phyloP scores from a whole-genome alignment of 768 basidiomycete species.

The Holtermannia corniformis region DNA sequence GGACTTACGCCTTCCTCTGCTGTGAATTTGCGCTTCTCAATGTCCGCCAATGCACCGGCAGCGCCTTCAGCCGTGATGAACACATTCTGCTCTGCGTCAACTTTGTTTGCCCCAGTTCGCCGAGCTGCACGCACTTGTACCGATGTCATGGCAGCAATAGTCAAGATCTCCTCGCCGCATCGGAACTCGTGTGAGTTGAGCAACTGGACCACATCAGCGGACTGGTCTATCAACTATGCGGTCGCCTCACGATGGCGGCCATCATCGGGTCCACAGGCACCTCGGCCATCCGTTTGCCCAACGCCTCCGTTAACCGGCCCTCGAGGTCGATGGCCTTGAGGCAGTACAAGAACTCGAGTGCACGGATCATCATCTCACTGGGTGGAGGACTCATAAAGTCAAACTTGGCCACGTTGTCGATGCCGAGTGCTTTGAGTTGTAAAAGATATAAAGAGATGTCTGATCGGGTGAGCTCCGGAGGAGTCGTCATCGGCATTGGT shows the following conservation, averaged over 20 bases:
- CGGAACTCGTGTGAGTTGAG: slow-evolving; percentile 73
- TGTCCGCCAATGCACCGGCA: slow-evolving; percentile 72
- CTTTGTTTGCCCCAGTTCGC: not conserved
- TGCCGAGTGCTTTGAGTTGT: slow-evolving; percentile 87
- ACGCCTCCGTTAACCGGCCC: slow-evolving; percentile 62
- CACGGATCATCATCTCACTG: slow-evolving; percentile 70
- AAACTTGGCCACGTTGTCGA: slow-evolving; percentile 83
- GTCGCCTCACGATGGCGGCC: slow-evolving; percentile 71
- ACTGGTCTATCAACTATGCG: not conserved
- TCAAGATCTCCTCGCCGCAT: slow-evolving; percentile 91
- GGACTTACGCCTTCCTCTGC: slow-evolving; percentile 85
- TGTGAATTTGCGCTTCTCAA: slow-evolving; percentile 91
- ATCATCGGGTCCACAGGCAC: slow-evolving; percentile 86
- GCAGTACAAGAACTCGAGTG: slow-evolving; percentile 69
- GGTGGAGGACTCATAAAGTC: slow-evolving; percentile 90
- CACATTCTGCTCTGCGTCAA: slow-evolving; percentile 57
- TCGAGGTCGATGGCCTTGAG: slow-evolving; percentile 71
- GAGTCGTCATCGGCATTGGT: slow-evolving; percentile 56
- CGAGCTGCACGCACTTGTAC: slow-evolving; percentile 55
- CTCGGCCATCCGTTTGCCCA: slow-evolving; percentile 83
- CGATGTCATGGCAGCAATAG: slow-evolving; percentile 90
- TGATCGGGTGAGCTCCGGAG: slow-evolving; percentile 81
- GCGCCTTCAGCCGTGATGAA: slow-evolving; percentile 83
- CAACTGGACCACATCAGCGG: slow-evolving; percentile 49
- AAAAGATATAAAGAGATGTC: slow-evolving; percentile 87